Evolutionary conservation across 345 rosid genomes (phyloP).

Genomic region (Salix purpurea): DNA sequence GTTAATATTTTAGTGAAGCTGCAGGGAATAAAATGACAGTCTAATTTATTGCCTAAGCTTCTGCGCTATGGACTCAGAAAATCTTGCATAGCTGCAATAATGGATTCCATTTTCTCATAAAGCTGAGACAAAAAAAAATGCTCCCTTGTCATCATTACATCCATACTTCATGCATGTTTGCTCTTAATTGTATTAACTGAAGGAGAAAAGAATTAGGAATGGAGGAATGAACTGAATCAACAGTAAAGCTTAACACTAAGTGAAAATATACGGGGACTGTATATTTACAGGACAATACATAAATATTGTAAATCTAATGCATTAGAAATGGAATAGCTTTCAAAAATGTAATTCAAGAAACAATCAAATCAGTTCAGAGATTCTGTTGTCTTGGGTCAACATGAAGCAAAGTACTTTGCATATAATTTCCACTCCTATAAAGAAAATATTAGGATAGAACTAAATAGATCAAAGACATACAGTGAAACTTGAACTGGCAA

Average conservation of each 20-base stretch:
- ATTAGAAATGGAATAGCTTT: neutral
- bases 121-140: neutral
- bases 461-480: slow-evolving; percentile 29
- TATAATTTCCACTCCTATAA: neutral
- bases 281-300: neutral
- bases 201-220: neutral
- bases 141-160: neutral
- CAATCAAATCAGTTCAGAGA: neutral
- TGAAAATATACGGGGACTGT: neutral
- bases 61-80: neutral
- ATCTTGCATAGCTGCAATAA: neutral
- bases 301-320: neutral
- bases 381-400: neutral
- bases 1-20: neutral
- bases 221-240: neutral
- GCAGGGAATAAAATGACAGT: neutral
- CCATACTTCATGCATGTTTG: neutral
- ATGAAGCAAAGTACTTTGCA: neutral
- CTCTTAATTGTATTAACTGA: neutral
- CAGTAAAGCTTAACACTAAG: neutral
- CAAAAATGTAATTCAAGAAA: neutral
- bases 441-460: neutral
- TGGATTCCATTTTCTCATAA: neutral
- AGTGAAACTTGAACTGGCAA: slow-evolving; percentile 85
- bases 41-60: neutral